Conservation (phyloP, 805 yeast species). For the Myxozyma sirexii region DNA sequence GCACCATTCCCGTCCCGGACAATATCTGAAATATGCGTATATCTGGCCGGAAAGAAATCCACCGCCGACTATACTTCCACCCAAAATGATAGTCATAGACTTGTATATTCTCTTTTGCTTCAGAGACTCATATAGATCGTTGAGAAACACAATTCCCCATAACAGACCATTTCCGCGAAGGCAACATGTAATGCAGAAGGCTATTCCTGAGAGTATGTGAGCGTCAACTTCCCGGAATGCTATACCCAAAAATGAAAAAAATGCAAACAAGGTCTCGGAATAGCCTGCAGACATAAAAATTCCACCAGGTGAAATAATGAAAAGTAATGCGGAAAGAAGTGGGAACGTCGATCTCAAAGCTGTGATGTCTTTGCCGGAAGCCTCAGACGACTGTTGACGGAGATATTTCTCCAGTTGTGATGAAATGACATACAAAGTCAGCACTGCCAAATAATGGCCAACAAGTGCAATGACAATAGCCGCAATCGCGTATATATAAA, state of each 20-base stretch:
- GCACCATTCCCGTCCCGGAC: slow-evolving; percentile 89
- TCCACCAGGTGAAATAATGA: slow-evolving; percentile 75
- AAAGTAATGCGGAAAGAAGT: slow-evolving; percentile 49
- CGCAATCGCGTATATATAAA: slow-evolving; percentile 50
- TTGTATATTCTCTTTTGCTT: neutral
- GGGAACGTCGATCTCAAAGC: slow-evolving; percentile 37
- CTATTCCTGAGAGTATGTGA: slow-evolving; percentile 52
- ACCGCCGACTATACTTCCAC: slow-evolving; percentile 60
- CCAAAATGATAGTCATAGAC: slow-evolving; percentile 41
- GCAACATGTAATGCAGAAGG: slow-evolving; percentile 60
- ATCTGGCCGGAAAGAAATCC: slow-evolving; percentile 53
- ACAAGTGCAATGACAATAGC: slow-evolving; percentile 56
- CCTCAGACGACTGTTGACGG: neutral
- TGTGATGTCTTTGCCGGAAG: slow-evolving; percentile 7
- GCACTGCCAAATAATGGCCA: slow-evolving; percentile 53
- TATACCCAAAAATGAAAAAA: slow-evolving; percentile 61
- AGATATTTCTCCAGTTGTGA: slow-evolving; percentile 32
- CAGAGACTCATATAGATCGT: slow-evolving; percentile 50
- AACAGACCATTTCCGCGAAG: slow-evolving; percentile 77
- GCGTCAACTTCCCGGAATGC: slow-evolving; percentile 50
- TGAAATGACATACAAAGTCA: slow-evolving; percentile 58
- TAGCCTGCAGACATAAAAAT: slow-evolving; percentile 74
- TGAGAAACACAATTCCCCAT: slow-evolving; percentile 66
- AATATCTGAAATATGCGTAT: slow-evolving; percentile 59
- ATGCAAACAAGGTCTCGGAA: slow-evolving; percentile 72